Base-by-base conservation (phyloP, 2,329 filamentous ascomycete genomes). In the Fusarium incarnatum region DNA sequence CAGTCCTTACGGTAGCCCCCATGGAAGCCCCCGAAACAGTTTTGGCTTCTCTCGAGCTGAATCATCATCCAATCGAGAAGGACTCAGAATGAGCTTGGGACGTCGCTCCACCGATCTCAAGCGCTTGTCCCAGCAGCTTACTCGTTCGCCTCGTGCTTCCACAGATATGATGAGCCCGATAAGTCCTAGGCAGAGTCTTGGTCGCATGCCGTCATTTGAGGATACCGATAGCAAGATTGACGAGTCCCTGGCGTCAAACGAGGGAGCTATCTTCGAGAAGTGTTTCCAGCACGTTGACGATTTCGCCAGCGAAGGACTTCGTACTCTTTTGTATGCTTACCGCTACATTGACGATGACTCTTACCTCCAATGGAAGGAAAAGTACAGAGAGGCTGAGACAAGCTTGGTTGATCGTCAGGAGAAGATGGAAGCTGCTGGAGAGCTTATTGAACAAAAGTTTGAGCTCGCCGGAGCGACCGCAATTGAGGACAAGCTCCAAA, bases 401-500 rank as follows among this genome's bases (percentile, higher is more conserved):
- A 96, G 93, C 74, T 85, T 98, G 1, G 87, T 91, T 3, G 88
- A 97, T 75, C 90, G 94, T 18, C 93, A 96, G 73, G 86, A 89
- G 61, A 88, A 90, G 68, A 92, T 97, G 47, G 94, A 98, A 77
- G 86, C 88, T 60, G 93, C 91, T 1, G 94, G 91, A 18, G 93
- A 97, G 75, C 80, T 92, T 52, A 92, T 98, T 59, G 94, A 98
- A 79, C 88, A 91, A 68, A 87, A 91, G 52, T 88, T 97, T 20
- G 93, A 97, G 64, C 87, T 98, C 12, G 89, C 92, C 6, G 94
- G 94, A 7, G 94, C 93, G 0, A 97, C 94, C 2, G 94, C 94
- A 6, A 97, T 98, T 64, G 94, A 98, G 80, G 94, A 98, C 77
- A 97, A 97, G 78, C 84, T 98, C 32, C 94, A 98, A 77, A 88